These are phyloP conservation scores for Dactylellina sp. DNA, from an alignment of 2,329 filamentous ascomycete species.

Conservation along the genomic window DNA sequence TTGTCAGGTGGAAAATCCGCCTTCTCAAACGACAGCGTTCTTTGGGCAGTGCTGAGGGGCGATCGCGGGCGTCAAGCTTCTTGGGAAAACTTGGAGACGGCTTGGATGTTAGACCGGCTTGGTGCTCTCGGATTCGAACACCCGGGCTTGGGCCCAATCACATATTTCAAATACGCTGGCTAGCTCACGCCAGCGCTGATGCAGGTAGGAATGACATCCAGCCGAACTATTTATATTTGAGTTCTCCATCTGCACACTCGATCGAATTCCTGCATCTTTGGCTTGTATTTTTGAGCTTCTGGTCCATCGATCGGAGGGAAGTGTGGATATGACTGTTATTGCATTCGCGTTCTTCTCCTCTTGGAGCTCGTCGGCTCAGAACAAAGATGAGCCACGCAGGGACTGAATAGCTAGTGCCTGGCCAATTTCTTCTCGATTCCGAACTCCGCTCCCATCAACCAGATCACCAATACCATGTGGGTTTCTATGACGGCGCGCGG, in stretches of 20 bases:
- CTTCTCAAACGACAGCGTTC: slow-evolving; percentile 4
- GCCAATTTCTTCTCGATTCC: not conserved
- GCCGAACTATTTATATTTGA: not conserved
- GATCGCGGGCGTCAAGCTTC: slow-evolving; percentile 38
- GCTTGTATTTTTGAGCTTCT: not conserved
- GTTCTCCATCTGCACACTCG: not conserved
- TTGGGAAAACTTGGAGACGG: slow-evolving; percentile 12
- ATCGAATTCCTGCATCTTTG: not conserved
- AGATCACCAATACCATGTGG: not conserved
- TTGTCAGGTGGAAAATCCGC: too few relatives aligned
- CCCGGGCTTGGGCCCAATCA: slow-evolving; percentile 28
- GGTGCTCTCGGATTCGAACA: slow-evolving; percentile 26
- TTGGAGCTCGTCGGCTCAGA: not conserved
- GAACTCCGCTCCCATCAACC: too few relatives aligned
- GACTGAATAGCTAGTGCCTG: not conserved
- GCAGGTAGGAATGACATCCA: too few relatives aligned
- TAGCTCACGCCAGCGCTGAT: too few relatives aligned
- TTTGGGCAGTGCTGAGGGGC: slow-evolving; percentile 37
- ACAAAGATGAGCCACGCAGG: slow-evolving; percentile 8
- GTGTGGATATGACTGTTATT: too few relatives aligned
- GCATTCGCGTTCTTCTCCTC: too few relatives aligned
- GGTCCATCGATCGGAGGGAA: not conserved
- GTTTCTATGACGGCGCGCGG: slow-evolving; percentile 4
- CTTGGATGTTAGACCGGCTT: slow-evolving; percentile 5
- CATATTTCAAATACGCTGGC: slow-evolving; percentile 28